Evolutionary conservation across 1,284 basidiomycete genomes (phyloP).

Genomic region (Leccinum proliferum): DNA sequence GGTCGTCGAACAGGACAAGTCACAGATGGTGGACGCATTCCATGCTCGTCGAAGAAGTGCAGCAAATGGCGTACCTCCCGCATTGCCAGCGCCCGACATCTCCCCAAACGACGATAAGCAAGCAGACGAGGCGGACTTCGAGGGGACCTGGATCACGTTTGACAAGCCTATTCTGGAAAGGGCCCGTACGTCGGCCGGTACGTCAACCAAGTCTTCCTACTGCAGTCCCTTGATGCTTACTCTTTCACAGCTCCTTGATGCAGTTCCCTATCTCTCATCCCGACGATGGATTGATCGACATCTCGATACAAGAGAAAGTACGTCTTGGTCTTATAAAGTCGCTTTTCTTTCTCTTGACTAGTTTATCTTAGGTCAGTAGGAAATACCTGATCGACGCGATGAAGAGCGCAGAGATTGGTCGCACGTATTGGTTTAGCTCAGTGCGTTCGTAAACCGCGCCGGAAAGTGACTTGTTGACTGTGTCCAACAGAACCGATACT

Average conservation of each 20-base stretch:
- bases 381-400: constrained; percentile 54
- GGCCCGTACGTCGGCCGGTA: constrained; percentile 68
- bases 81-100: constrained; percentile 10
- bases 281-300: constrained; percentile 78
- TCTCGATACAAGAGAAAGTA: constrained; percentile 67
- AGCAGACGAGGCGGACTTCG: constrained; percentile 29
- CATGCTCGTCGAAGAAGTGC: constrained; percentile 29
- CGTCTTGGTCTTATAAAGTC: constrained; percentile 12
- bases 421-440: constrained; percentile 61
- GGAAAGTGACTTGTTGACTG: neutral
- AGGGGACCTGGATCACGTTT: constrained; percentile 60
- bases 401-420: constrained; percentile 65
- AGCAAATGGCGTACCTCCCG: constrained; percentile 26
- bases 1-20: constrained; percentile 67
- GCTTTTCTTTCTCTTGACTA: constrained; percentile 28
- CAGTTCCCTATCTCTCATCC: constrained; percentile 81
- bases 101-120: constrained; percentile 18
- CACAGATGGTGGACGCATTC: constrained; percentile 54
- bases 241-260: constrained; percentile 61
- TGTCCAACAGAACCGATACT: constrained; percentile 62
- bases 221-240: neutral
- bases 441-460: constrained; percentile 17
- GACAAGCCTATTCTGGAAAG: constrained; percentile 66
- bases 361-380: constrained; percentile 31
- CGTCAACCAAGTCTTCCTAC: constrained; percentile 4